Conservation (phyloP, 176 grass and related monocot genomes). For the Oryza meridionalis region DNA sequence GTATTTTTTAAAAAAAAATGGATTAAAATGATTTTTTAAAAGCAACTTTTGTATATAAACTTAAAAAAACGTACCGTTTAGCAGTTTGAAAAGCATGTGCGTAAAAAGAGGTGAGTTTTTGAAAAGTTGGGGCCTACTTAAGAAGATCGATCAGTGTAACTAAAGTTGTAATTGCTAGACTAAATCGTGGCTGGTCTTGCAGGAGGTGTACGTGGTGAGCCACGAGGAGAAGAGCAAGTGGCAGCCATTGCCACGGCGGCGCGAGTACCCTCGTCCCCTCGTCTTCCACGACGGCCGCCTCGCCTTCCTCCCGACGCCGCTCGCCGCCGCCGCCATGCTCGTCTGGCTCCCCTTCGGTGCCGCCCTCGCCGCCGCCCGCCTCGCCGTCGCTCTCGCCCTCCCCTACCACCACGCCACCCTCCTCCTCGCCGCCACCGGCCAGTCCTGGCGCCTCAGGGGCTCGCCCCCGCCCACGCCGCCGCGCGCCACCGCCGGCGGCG, state of each 20-base stretch:
- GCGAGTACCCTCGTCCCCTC: slow-evolving; percentile 45
- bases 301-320: slow-evolving; percentile 63
- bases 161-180: not conserved
- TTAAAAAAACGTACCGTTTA: too few species aligned
- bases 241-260: slow-evolving; percentile 30
- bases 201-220: slow-evolving; percentile 61
- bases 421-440: slow-evolving; percentile 50
- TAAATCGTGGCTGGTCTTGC: not conserved
- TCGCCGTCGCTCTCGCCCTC: slow-evolving; percentile 27
- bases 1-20: too few species aligned
- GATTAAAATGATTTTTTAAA: too few species aligned
- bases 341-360: slow-evolving; percentile 57
- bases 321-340: slow-evolving; percentile 56
- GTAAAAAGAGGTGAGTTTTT: too few species aligned
- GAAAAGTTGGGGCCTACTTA: too few species aligned
- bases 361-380: slow-evolving; percentile 30
- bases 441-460: slow-evolving; percentile 52
- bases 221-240: slow-evolving; percentile 61
- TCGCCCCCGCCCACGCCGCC: not conserved
- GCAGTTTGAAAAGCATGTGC: too few species aligned
- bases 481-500: not conserved
- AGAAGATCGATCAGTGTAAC: too few species aligned
- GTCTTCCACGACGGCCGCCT: slow-evolving; percentile 82
- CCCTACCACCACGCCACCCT: slow-evolving; percentile 54
- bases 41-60: too few species aligned